These are phyloP conservation scores for Fusarium circinatum DNA, from an alignment of 2,329 filamentous ascomycete species.

Conservation along the genomic window DNA sequence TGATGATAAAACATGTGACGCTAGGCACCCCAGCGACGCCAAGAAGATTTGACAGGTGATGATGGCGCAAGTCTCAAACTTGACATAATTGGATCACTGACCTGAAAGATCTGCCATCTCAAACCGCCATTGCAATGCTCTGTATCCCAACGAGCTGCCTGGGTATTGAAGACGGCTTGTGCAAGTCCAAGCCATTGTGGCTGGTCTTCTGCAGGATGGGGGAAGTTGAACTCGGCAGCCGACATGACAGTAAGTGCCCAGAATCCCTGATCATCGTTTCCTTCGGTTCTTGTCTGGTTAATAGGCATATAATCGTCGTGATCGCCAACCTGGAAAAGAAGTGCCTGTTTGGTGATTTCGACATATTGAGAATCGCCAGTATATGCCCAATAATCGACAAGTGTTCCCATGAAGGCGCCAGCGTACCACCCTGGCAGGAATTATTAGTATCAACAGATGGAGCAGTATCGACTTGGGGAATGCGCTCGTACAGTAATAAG, in stretches of 20 bases:
- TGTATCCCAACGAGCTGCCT: constrained; percentile 77
- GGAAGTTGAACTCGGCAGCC: constrained; percentile 76
- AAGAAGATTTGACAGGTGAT: neutral
- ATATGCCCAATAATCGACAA: constrained; percentile 88
- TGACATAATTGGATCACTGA: neutral
- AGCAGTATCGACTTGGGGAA: neutral
- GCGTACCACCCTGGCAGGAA: constrained; percentile 71
- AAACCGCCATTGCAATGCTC: constrained; percentile 77
- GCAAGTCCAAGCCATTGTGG: constrained; percentile 78
- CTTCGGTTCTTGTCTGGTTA: constrained; percentile 74
- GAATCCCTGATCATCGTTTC: constrained; percentile 81
- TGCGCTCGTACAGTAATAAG: constrained; percentile 63
- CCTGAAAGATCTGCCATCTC: constrained; percentile 83
- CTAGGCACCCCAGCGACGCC: neutral
- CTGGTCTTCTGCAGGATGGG: constrained; percentile 63
- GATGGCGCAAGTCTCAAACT: neutral
- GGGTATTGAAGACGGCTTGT: constrained; percentile 84
- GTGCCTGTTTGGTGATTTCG: constrained; percentile 70
- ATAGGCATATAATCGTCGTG: constrained; percentile 81
- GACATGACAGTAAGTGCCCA: constrained; percentile 78
- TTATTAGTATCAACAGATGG: constrained; percentile 5
- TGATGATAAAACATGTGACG: neutral
- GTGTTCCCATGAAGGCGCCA: constrained; percentile 75
- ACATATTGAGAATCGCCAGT: constrained; percentile 80
- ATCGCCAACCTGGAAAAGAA: constrained; percentile 79